Base-by-base conservation (phyloP, 2,329 filamentous ascomycete genomes). In the Trichocomaceae sp. region DNA sequence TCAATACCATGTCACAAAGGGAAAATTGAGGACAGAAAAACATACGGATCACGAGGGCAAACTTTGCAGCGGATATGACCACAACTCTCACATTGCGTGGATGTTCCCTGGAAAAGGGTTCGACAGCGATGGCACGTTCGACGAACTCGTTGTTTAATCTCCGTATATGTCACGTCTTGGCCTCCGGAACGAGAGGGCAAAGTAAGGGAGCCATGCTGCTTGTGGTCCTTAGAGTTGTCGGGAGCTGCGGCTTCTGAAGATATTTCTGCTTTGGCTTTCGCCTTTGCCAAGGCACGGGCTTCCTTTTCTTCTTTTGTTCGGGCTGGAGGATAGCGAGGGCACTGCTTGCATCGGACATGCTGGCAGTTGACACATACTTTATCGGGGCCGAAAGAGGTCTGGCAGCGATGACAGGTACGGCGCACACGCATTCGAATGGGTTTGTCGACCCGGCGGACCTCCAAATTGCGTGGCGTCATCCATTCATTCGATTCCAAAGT, bases 261-360 rank as follows among this genome's bases (percentile, higher is more conserved):
- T 5, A 12, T 33, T 39, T 55, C 53, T 29, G 47, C 15, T 29
- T 54, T 64, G 58, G 57, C 63, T 70, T 67, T 61, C 10, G 57
- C 60, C 57, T 64, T 67, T 51, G 77, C 74, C 63, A 83, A 72
- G 26, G 61, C 64, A 56, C 72, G 81, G 57, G 61, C 65, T 57
- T 73, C 81, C 57, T 82, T 80, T 60, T 81, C 78, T 58, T 80
- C 77, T 60, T 79, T 79, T 65, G 83, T 79, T 61, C 81, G 83
- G 73, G 84, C 84, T 52, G 81, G 76, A 33, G 90, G 90, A 63
- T 86, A 83, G 54, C 88, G 83, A 26, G 83, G 82, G 69, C 91
- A 96, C 65, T 87, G 84, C 66, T 83, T 86, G 80, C 91, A 96
- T 61, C 88, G 83, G 47, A 77, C 77, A 72, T 96, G 91, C 62